A percentile compares a stretch with the other conserved stretches of the same genome.
These are phyloP conservation scores for Chaetoscypha palmicola DNA, from an alignment of 2,329 filamentous ascomycete genomes.

Conservation along the genomic window DNA sequence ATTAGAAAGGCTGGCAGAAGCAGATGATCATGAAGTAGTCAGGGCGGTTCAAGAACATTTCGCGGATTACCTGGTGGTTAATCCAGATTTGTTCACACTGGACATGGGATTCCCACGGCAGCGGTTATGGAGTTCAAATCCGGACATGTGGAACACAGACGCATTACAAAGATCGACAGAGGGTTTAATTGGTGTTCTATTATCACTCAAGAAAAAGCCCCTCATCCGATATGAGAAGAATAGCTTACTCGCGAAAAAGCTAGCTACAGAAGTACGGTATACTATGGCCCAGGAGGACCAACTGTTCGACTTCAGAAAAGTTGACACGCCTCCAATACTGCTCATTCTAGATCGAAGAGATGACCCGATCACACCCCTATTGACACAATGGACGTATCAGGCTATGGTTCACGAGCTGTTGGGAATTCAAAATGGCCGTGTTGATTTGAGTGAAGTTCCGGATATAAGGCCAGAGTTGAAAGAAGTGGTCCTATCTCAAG, in stretches of 20 bases:
- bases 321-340: constrained; percentile 89
- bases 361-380: constrained; percentile 86
- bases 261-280: constrained; percentile 88
- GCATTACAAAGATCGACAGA: constrained; percentile 81
- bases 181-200: constrained; percentile 72
- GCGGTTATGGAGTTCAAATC: constrained; percentile 71
- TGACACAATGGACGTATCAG: constrained; percentile 99
- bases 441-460: constrained; percentile 76
- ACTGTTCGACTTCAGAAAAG: constrained; percentile 90
- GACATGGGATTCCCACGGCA: constrained; percentile 65
- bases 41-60: constrained; percentile 93
- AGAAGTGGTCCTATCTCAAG: constrained; percentile 91
- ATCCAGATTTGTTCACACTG: constrained; percentile 85
- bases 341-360: constrained; percentile 86
- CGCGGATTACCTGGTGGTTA: constrained; percentile 90
- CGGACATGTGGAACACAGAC: constrained; percentile 88
- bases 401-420: constrained; percentile 99
- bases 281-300: constrained; percentile 93
- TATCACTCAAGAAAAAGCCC: constrained; percentile 94
- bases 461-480: constrained; percentile 81
- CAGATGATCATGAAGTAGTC: constrained; percentile 95
- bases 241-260: constrained; percentile 82
- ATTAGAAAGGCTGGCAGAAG: constrained; percentile 86
- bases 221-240: constrained; percentile 90
- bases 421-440: constrained; percentile 90